These are phyloP conservation scores for Podila horticola DNA, from an alignment of 192 early-diverging fungal species.

Conservation along the genomic window DNA sequence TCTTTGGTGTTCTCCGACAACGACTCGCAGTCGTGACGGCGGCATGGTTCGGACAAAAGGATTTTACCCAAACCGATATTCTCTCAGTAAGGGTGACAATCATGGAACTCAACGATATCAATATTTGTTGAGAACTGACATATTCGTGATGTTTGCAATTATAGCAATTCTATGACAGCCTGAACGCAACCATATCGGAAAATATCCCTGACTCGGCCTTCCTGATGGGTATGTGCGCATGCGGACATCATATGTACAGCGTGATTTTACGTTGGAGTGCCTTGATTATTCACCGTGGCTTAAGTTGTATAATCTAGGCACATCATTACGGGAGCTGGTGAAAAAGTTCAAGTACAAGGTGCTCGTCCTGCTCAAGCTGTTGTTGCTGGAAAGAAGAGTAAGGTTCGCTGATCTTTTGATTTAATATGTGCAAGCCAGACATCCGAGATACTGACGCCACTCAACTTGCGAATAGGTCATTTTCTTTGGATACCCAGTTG, in stretches of 20 bases:
- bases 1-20: slow-evolving; percentile 76
- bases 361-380: slow-evolving; percentile 77
- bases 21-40: slow-evolving; percentile 82
- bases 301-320: slow-evolving; percentile 51
- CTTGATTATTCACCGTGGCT: neutral
- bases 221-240: slow-evolving; percentile 66
- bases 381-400: slow-evolving; percentile 80
- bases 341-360: slow-evolving; percentile 82
- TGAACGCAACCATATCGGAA: slow-evolving; percentile 60
- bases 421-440: neutral
- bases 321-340: slow-evolving; percentile 75
- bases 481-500: slow-evolving; percentile 87
- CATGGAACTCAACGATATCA: neutral
- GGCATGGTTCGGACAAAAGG: slow-evolving; percentile 81
- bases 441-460: neutral
- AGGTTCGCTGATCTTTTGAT: too few relatives aligned
- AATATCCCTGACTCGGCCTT: slow-evolving; percentile 71
- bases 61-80: slow-evolving; percentile 84
- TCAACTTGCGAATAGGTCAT: slow-evolving; percentile 60
- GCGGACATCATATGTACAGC: neutral
- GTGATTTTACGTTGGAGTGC: neutral
- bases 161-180: slow-evolving; percentile 73
- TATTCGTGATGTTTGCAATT: neutral
- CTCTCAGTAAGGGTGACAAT: slow-evolving; percentile 59
- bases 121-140: neutral